Conservation (phyloP, 306 rosid species). For the Vigna unguiculata region DNA sequence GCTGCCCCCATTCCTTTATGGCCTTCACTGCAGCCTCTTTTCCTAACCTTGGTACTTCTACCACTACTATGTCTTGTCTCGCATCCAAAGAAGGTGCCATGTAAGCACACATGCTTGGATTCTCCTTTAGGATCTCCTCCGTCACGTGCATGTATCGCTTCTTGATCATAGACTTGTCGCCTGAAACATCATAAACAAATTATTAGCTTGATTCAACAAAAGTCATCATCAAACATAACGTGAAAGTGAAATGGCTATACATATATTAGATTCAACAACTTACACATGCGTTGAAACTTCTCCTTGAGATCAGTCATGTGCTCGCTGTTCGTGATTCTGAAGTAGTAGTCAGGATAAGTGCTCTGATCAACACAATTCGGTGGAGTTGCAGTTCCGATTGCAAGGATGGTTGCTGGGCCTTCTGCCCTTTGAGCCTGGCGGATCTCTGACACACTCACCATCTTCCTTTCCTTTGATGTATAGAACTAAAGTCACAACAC, state of each 20-base stretch:
- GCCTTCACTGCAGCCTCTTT: constrained; percentile 77
- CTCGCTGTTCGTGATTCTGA: constrained; percentile 41
- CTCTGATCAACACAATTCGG: constrained; percentile 45
- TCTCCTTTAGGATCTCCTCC: constrained; percentile 45
- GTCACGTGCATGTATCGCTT: constrained; percentile 42
- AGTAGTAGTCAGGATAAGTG: constrained; percentile 45
- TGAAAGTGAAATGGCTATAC: too few species aligned
- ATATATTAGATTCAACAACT: background rate
- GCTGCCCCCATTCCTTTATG: constrained; percentile 54
- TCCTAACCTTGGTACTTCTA: constrained; percentile 73
- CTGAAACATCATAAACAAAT: too few species aligned
- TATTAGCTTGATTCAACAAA: too few species aligned
- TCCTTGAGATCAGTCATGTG: constrained; percentile 43
- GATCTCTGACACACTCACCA: constrained; percentile 44
- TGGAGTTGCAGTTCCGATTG: constrained; percentile 47
- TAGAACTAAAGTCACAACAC: too few species aligned
- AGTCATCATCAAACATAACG: too few species aligned
- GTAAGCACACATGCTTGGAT: constrained; percentile 49
- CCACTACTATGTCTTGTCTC: constrained; percentile 75
- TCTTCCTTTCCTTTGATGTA: too few species aligned
- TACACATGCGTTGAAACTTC: constrained; percentile 48
- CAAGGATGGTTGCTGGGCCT: constrained; percentile 46
- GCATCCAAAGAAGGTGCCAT: constrained; percentile 79
- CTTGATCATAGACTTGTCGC: constrained; percentile 46
- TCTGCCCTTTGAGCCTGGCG: constrained; percentile 47